Base-by-base conservation (phyloP, 2,329 filamentous ascomycete species). In the Nigrospora oryzae region DNA sequence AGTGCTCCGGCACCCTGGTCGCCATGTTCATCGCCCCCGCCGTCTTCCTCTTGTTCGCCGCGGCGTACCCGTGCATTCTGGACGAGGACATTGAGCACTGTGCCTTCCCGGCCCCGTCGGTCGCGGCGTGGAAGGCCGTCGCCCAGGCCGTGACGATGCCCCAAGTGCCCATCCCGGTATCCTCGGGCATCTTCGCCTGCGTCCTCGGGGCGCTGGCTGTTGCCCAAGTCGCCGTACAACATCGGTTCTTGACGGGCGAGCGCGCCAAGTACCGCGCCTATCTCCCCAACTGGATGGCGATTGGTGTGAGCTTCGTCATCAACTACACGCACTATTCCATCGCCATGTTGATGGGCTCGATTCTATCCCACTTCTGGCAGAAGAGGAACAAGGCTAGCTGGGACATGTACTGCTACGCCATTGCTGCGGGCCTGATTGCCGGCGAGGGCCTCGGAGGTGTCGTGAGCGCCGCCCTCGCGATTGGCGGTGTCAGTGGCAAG, bases 41-140 rank as follows among this genome's bases (percentile, higher is more conserved):
- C 12, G 73, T 86, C 53, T 86, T 84, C 57, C 74, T 84, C 30
- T 74, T 85, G 39, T 85, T 85, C 67, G 73, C 78, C 49, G 71
- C 74, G 10, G 83, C 83, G 1, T 86, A 86, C 60, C 82, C 81
- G 1, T 86, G 83, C 57, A 81, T 86, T 52, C 72, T 79, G 57
- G 65, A 74, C 46, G 51, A 63, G n/a, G 14, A 28, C 19, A 23
- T 34, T n/a, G 63, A 69, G 5, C 64, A 67, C 14, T 86, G 82
- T 57, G 63, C 75, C 33, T 86, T 86, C 65, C 56, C 61, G 8
- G 78, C 77, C 1, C 82, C 82, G 3, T 81, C 79, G 3, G 81
- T 84, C 13, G 65, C 74, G 0, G 81, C 82, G 1, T 86, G 81
- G 81, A 69, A 74, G 37, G 82, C 82, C 7, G 79, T 84, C 7